These are phyloP conservation scores for Capsicum chinense DNA, from an alignment of 257 asterid genomes.

Conservation along the genomic window DNA sequence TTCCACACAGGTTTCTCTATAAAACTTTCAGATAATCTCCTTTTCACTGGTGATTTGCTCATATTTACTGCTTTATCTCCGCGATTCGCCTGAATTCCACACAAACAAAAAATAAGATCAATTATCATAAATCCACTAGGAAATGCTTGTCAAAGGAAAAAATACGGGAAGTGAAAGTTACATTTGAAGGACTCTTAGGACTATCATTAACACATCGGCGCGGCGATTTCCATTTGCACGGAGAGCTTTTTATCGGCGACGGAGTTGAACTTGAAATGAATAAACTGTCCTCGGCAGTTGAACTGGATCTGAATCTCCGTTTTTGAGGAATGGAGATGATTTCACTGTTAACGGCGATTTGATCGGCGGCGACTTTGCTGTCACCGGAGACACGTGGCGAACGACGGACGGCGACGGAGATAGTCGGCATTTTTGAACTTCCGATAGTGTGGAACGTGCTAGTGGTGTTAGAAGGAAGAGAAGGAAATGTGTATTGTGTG, in stretches of 20 bases:
- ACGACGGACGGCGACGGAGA: conserved; percentile 49
- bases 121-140: neutral
- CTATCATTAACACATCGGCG: conserved; percentile 51
- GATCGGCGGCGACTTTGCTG: conserved; percentile 33
- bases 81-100: conserved; percentile 50
- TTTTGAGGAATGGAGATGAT: conserved; percentile 51
- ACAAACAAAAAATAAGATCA: neutral
- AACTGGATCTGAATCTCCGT: conserved; percentile 58
- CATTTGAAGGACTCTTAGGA: conserved; percentile 52
- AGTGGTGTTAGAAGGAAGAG: neutral
- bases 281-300: conserved; percentile 5
- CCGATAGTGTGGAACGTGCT: neutral
- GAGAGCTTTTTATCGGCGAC: conserved; percentile 47
- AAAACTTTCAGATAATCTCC: conserved; percentile 48
- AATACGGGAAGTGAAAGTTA: conserved; percentile 34
- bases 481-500: neutral
- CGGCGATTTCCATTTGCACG: conserved; percentile 61
- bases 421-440: conserved; percentile 54
- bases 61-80: conserved; percentile 32
- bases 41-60: conserved; percentile 53
- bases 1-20: conserved; percentile 64
- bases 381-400: conserved; percentile 35
- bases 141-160: neutral
- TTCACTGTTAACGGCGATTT: conserved; percentile 28
- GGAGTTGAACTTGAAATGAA: conserved; percentile 35